Base-by-base conservation (phyloP, 495 filamentous ascomycete genomes). In the Podospora sp. region DNA sequence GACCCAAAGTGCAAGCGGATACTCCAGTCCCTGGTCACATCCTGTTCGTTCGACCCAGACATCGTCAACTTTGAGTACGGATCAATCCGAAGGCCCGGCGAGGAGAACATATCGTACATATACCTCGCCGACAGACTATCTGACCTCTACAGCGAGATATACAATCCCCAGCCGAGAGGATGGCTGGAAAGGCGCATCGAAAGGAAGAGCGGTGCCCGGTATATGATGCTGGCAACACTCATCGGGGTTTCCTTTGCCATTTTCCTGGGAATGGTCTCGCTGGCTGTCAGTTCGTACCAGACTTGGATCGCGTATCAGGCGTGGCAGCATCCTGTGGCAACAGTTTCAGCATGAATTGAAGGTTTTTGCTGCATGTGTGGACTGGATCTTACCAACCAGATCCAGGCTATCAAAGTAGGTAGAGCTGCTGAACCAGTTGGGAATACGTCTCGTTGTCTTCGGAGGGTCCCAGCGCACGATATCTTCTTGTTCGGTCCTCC, bases 281-380 rank as follows among this genome's bases (percentile, higher is more conserved):
- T 63, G 61, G 61, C 61, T 52, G 40, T 63, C 11, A 55, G 49
- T 49, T 52, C 22, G 36, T 63, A 53, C 29, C 61, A 63, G 61
- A 55, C 61, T 63, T 63, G 61, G 61, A 63, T 63, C 53, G 25
- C 40, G 40, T 63, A 63, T 49, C 61, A 63, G 46, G 61, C 61
- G 22, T 63, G 61, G 61, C 61, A 63, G 61, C 61, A 63, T 55
- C 61, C 61, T 60, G 29, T 33, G 29, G 29, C 8, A 4, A 33
- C 8, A 33, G 29, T 8, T 33, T 8, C 29, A 33, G 29, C 8
- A 33, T 33, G 29, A 33, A 33, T 4, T 33, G 29, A 33, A 33
- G 29, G 8, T 3, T 33, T 8, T 33, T 8, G 29, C 29, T 33
- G 29, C 29, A n/a, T n/a, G n/a, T n/a, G n/a, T n/a, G 29, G 29